Evolutionary conservation across 345 rosid genomes (phyloP), one percentile per base, ranked within the genome.

Genomic region (Eucalyptus brandiana): DNA sequence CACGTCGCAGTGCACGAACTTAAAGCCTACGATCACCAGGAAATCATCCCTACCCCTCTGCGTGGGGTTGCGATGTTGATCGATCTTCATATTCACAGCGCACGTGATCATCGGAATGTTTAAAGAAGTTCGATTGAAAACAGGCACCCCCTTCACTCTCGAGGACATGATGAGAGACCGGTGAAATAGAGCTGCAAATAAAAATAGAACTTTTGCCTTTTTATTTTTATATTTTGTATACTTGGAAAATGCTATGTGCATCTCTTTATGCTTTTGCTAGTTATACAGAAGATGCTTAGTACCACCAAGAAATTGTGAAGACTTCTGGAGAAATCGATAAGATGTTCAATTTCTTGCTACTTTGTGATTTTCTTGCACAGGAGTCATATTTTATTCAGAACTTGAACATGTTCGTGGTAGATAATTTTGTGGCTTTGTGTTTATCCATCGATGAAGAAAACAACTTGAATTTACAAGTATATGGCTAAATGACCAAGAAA

Each of bases 1-100:
- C 3, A 80, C 56, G 23, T 94, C 93, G 65, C 86, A 89, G 45
- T 95, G 95, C 83, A 86, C 88, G 3, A 94, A 93, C 54, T 91
- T 94, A 18, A 89, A 87, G 86, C 96, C 94, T 12, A 89, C 26
- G 15, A 37, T 72, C 81, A 72, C 81, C 45, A 8, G 81, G 45
- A 72, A 72, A 72, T 37, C 15, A 13, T 37, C 83, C 47, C 28
- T 76, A 28, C 83, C 83, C 83, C 42, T 37, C 42, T 76, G 83
- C 16, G 16, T 2, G 47, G 47, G 45, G 45, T 76, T 24, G 9
- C 28, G 42, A 76, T 3, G 26, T 21, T 76, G 83, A 76, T 21
- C 47, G 16, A 40, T 76, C 47, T 37, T 21, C 47, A 76, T 37
- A 21, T 76, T 37, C 45, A 76, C 7, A 3, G 47, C 2, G 28